Conservation (phyloP, 2,329 filamentous ascomycete species). For the Pseudogymnoascus sp. region DNA sequence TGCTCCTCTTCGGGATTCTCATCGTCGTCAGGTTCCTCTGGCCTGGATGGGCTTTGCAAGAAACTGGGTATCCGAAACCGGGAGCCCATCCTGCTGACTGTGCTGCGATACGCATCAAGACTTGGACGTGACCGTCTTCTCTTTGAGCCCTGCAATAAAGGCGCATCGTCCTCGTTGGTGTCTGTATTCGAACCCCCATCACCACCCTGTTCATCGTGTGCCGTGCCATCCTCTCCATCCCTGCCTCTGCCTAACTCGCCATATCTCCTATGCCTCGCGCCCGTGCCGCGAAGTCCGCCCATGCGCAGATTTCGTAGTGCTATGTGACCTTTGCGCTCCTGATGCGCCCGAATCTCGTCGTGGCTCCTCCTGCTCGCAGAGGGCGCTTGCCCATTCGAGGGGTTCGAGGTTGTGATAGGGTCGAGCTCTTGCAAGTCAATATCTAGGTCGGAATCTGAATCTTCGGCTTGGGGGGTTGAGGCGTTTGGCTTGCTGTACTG, state of each 20-base stretch:
- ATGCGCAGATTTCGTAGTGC: conserved; percentile 65
- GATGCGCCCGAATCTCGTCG: conserved; percentile 24
- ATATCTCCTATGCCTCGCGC: conserved; percentile 45
- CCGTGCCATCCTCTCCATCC: conserved; percentile 57
- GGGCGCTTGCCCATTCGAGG: conserved; percentile 21
- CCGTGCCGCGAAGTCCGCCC: conserved; percentile 52
- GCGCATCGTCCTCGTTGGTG: conserved; percentile 60
- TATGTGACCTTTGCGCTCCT: conserved; percentile 44
- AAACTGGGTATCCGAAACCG: conserved; percentile 61
- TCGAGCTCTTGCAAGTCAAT: conserved; percentile 76
- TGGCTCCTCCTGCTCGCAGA: conserved; percentile 24
- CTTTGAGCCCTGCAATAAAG: conserved; percentile 50
- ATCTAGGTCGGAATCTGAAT: conserved; percentile 70
- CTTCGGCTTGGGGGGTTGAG: conserved; percentile 57
- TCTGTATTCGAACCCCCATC: conserved; percentile 47
- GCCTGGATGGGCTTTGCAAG: conserved; percentile 39
- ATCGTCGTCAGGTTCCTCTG: conserved; percentile 24
- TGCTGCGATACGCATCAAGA: conserved; percentile 33
- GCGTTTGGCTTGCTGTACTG: conserved; percentile 28
- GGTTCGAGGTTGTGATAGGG: conserved; percentile 37
- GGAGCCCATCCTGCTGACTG: conserved; percentile 42
- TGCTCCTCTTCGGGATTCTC: conserved; percentile 47
- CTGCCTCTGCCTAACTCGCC: conserved; percentile 52
- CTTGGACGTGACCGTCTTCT: conserved; percentile 28
- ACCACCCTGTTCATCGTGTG: conserved; percentile 51